phyloP scores from a whole-genome alignment of 805 yeast genomes.

The Metschnikowia henanensis region DNA sequence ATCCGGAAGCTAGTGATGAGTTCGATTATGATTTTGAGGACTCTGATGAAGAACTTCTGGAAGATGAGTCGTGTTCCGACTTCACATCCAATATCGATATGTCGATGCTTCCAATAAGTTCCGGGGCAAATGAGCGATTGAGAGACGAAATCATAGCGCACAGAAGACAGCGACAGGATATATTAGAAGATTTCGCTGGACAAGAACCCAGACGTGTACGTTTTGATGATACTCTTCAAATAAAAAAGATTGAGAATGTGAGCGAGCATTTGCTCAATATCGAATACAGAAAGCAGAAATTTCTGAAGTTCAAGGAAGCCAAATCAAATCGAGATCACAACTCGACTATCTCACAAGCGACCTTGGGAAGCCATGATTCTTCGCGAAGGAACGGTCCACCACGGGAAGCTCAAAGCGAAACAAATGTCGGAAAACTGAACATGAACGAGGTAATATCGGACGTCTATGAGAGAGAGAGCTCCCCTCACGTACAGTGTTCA shows the following conservation, averaged over 20 bases:
- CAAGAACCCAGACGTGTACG: conserved; percentile 37
- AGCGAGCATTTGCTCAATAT: conserved; percentile 45
- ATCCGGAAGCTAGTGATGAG: background rate
- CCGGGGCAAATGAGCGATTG: conserved; percentile 26
- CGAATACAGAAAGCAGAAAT: conserved; percentile 19
- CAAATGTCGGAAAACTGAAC: too few relatives aligned
- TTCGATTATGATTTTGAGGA: conserved; percentile 13
- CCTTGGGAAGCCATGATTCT: background rate
- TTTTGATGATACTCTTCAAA: conserved; percentile 52
- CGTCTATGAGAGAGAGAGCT: too few relatives aligned
- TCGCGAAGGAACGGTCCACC: too few relatives aligned
- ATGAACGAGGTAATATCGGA: too few relatives aligned
- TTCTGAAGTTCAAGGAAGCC: conserved; percentile 22
- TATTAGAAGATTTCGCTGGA: background rate
- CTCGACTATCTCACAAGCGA: background rate
- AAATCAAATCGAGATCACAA: conserved; percentile 7
- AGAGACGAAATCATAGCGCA: conserved; percentile 41
- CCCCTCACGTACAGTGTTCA: too few relatives aligned
- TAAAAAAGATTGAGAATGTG: conserved; percentile 60
- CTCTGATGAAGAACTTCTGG: conserved; percentile 36
- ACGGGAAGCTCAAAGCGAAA: too few relatives aligned
- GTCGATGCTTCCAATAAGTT: conserved; percentile 11
- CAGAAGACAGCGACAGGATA: conserved; percentile 16
- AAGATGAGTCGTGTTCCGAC: conserved; percentile 29
- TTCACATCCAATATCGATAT: conserved; percentile 29